Evolutionary conservation across 805 yeast genomes (phyloP).

Genomic region (Wickerhamiella brachini): DNA sequence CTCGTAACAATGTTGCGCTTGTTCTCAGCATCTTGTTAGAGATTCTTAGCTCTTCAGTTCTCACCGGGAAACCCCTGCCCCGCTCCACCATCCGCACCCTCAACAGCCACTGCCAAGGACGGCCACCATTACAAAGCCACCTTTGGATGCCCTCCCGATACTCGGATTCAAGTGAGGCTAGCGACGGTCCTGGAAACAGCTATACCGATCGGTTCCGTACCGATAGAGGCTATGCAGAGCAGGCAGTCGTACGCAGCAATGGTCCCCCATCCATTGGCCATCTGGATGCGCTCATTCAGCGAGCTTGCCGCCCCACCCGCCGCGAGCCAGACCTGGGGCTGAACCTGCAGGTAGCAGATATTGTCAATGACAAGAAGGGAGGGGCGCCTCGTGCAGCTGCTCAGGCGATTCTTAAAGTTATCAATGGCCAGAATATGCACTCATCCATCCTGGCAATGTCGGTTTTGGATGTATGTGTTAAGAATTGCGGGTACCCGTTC

Average conservation of each 20-base stretch:
- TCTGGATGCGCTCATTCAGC: constrained; percentile 29
- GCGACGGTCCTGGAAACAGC: background rate
- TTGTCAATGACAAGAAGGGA: constrained; percentile 86
- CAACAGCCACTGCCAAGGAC: background rate
- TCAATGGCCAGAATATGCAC: constrained; percentile 73
- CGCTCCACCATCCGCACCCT: no score
- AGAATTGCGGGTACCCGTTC: constrained; percentile 95
- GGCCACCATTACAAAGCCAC: background rate
- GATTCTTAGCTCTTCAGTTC: no score
- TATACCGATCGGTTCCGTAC: constrained; percentile 19
- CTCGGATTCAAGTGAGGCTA: background rate
- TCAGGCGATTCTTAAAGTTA: constrained; percentile 62
- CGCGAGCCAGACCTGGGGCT: constrained; percentile 77
- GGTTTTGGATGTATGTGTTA: constrained; percentile 74
- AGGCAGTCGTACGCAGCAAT: constrained; percentile 1
- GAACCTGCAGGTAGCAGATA: constrained; percentile 86
- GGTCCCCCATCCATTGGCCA: constrained; percentile 8
- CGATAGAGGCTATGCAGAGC: constrained; percentile 10
- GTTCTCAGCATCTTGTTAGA: no score
- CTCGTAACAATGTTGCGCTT: no score
- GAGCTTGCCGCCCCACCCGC: constrained; percentile 78
- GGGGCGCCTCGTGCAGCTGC: constrained; percentile 87
- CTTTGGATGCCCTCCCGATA: background rate
- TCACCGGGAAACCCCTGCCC: no score
- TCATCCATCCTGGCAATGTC: constrained; percentile 69